phyloP scores from a whole-genome alignment of 2,329 filamentous ascomycete species.

The Plenodomus lindquistii region DNA sequence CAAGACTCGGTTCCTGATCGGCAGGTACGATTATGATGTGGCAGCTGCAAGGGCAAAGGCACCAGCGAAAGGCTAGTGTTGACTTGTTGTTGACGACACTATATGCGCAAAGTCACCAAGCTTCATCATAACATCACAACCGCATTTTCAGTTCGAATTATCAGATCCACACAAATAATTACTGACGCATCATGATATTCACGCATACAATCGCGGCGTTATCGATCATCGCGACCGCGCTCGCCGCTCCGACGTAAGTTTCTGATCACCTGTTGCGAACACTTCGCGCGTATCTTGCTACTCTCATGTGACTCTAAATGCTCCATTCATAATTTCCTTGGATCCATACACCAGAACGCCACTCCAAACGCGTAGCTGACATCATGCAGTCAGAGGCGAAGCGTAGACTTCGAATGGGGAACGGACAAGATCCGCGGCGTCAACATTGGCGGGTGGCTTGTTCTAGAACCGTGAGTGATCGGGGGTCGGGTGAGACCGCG shows the following conservation, averaged over 20 bases:
- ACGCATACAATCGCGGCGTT: constrained; percentile 22
- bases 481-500: not conserved
- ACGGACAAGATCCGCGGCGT: constrained; percentile 54
- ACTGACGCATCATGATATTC: constrained; percentile 31
- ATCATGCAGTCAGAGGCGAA: constrained; percentile 33
- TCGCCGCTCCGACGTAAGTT: constrained; percentile 40
- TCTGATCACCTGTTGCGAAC: not conserved
- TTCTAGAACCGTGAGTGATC: constrained; percentile 49
- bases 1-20: constrained; percentile 7
- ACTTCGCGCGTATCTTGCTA: not conserved
- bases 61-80: not conserved
- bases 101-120: not conserved
- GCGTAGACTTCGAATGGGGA: constrained; percentile 54
- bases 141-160: constrained; percentile 8
- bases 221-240: constrained; percentile 24
- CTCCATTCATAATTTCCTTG: too few relatives aligned
- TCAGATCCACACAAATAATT: constrained; percentile 9
- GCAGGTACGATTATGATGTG: constrained; percentile 3
- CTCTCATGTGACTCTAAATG: not conserved
- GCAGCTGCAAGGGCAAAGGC: constrained; percentile 3
- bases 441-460: constrained; percentile 57
- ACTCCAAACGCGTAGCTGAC: constrained; percentile 11
- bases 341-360: too few relatives aligned
- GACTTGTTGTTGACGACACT: not conserved
- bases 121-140: constrained; percentile 1